Conservation (phyloP, 2,329 filamentous ascomycete genomes). For the Ophiosphaerella narmari region DNA sequence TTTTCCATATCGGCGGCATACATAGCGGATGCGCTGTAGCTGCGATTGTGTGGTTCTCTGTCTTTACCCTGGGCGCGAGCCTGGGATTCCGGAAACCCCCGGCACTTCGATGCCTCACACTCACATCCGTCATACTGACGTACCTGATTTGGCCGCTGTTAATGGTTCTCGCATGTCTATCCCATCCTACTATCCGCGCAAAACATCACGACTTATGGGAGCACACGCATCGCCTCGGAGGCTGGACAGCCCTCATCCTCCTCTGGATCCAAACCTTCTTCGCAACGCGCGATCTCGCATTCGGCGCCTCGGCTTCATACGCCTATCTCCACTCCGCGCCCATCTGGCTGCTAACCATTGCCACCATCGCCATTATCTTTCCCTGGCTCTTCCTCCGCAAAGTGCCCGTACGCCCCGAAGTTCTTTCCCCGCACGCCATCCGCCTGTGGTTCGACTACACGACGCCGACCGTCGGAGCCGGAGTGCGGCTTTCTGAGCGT, state of each 20-base stretch:
- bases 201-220: constrained; percentile 44
- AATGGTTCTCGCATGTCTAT: constrained; percentile 30
- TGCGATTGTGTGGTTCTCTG: constrained; percentile 51
- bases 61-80: constrained; percentile 47
- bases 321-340: constrained; percentile 31
- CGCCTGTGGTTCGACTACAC: constrained; percentile 61
- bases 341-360: constrained; percentile 72
- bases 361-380: constrained; percentile 70
- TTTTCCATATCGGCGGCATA: constrained; percentile 45
- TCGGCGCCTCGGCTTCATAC: constrained; percentile 15
- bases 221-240: constrained; percentile 42
- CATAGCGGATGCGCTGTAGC: constrained; percentile 44
- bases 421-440: constrained; percentile 73
- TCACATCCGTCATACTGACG: constrained; percentile 30
- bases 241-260: constrained; percentile 43
- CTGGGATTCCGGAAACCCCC: constrained; percentile 34
- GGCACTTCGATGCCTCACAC: constrained; percentile 17
- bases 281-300: constrained; percentile 27
- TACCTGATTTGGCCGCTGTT: constrained; percentile 38
- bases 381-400: constrained; percentile 76
- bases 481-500: constrained; percentile 35
- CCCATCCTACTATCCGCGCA: constrained; percentile 36
- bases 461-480: constrained; percentile 35
- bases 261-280: constrained; percentile 41
- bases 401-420: constrained; percentile 68